Evolutionary conservation across 2,329 filamentous ascomycete genomes (phyloP).

Genomic region (Drechslerella coelobrocha): DNA sequence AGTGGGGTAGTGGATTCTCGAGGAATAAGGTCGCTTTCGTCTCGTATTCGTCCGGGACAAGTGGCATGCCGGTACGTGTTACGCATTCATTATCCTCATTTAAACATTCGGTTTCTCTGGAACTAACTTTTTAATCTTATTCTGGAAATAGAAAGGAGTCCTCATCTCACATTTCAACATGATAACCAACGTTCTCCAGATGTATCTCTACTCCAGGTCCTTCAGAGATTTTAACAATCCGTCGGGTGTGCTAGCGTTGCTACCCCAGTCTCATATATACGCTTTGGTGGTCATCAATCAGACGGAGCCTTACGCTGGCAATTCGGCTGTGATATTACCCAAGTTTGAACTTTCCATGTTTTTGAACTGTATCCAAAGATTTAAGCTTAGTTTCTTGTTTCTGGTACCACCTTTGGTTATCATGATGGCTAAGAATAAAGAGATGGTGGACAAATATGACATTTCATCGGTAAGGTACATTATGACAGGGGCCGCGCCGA

Average conservation of each 20-base stretch:
- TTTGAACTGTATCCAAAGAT: constrained; percentile 70
- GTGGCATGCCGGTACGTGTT: constrained; percentile 71
- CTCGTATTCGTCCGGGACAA: constrained; percentile 81
- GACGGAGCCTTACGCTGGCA: constrained; percentile 71
- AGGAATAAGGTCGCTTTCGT: constrained; percentile 74
- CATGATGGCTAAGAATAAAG: constrained; percentile 71
- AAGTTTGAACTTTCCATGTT: constrained; percentile 76
- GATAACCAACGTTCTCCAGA: constrained; percentile 76
- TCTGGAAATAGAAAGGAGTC: constrained; percentile 78
- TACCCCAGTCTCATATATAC: constrained; percentile 85
- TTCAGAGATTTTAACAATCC: constrained; percentile 59
- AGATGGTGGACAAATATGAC: constrained; percentile 71
- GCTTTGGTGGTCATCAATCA: constrained; percentile 75
- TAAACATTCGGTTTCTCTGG: not conserved
- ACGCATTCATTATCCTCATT: not conserved
- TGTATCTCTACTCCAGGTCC: constrained; percentile 59
- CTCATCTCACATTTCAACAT: constrained; percentile 82
- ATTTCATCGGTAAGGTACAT: constrained; percentile 70
- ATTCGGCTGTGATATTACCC: constrained; percentile 73
- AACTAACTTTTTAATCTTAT: not conserved
- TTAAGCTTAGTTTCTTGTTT: constrained; percentile 72
- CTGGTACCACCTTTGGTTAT: constrained; percentile 85
- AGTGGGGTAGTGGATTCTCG: constrained; percentile 71
- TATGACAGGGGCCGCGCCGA: constrained; percentile 79
- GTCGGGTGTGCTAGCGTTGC: constrained; percentile 70